Percentiles rank a stretch among this genome's conserved stretches.
These are phyloP conservation scores for Psidium guajava DNA, from an alignment of 345 rosid species.

Conservation along the genomic window DNA sequence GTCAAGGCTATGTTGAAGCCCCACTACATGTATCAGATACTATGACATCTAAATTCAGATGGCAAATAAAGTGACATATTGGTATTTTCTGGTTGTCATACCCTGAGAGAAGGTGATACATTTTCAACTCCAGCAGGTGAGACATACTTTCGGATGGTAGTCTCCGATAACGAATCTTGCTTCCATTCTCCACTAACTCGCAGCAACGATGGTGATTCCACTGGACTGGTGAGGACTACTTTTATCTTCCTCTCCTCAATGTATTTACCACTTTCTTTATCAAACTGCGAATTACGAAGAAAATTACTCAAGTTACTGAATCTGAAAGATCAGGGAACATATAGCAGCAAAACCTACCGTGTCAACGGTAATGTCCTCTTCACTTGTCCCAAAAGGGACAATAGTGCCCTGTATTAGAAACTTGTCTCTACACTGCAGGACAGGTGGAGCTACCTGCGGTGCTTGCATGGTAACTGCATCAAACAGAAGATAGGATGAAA, in stretches of 20 bases:
- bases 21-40: background rate
- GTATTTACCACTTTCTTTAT: constrained; percentile 22
- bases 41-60: background rate
- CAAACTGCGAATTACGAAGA: constrained; percentile 21
- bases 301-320: background rate
- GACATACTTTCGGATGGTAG: constrained; percentile 6
- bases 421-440: constrained; percentile 50
- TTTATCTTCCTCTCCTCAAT: constrained; percentile 40
- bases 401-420: constrained; percentile 39
- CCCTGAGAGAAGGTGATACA: constrained; percentile 24
- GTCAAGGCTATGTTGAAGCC: background rate
- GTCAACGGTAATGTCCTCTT: constrained; percentile 30
- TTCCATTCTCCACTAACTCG: constrained; percentile 21
- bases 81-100: constrained; percentile 1
- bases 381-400: constrained; percentile 30
- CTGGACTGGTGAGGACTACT: constrained; percentile 27
- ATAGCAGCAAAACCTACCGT: constrained; percentile 9
- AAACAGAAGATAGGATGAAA: background rate
- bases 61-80: background rate
- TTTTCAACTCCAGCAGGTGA: constrained; percentile 24
- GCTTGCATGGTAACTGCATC: constrained; percentile 45
- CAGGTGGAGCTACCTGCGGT: constrained; percentile 33
- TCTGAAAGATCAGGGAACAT: background rate
- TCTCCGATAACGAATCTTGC: constrained; percentile 19
- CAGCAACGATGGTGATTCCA: constrained; percentile 18